These are phyloP conservation scores for Pleodorina starrii DNA, from an alignment of 139 green algal genomes.

Conservation along the genomic window DNA sequence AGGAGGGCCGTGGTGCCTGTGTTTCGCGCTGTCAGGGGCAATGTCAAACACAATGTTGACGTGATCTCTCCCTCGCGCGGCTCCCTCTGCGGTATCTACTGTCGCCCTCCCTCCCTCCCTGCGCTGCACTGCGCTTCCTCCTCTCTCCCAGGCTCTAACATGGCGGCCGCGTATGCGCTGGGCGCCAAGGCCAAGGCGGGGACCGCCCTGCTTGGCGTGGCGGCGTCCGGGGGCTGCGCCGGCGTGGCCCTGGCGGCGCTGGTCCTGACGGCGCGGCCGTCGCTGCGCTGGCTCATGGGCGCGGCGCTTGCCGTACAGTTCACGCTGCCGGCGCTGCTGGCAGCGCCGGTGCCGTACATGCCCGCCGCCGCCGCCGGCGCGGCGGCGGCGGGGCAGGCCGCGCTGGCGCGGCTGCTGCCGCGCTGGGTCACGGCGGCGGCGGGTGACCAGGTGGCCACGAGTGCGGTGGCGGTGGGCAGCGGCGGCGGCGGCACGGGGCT, in stretches of 20 bases:
- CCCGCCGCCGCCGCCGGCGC: constrained; percentile 19
- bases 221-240: constrained; percentile 11
- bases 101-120: too few relatives aligned
- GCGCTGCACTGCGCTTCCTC: not conserved
- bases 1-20: too few relatives aligned
- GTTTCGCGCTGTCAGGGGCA: too few relatives aligned
- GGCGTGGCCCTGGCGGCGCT: constrained; percentile 31
- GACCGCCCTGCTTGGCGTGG: constrained; percentile 21
- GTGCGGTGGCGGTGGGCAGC: not conserved
- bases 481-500: not conserved
- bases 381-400: not conserved
- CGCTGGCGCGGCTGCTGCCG: constrained; percentile 34
- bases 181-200: constrained; percentile 29
- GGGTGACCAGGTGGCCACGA: not conserved
- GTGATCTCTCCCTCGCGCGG: too few relatives aligned
- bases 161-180: not conserved
- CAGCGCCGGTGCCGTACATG: constrained; percentile 37
- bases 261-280: constrained; percentile 3
- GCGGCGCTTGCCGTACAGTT: constrained; percentile 33
- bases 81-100: too few relatives aligned
- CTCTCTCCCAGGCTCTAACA: constrained; percentile 16
- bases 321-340: constrained; percentile 35
- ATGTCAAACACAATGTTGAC: too few relatives aligned
- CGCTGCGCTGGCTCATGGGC: constrained; percentile 27
- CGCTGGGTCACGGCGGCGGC: not conserved